A percentile compares a stretch with the other conserved stretches of the same genome.
Conservation (phyloP, 441 rosid species). For the Viola pubescens region DNA sequence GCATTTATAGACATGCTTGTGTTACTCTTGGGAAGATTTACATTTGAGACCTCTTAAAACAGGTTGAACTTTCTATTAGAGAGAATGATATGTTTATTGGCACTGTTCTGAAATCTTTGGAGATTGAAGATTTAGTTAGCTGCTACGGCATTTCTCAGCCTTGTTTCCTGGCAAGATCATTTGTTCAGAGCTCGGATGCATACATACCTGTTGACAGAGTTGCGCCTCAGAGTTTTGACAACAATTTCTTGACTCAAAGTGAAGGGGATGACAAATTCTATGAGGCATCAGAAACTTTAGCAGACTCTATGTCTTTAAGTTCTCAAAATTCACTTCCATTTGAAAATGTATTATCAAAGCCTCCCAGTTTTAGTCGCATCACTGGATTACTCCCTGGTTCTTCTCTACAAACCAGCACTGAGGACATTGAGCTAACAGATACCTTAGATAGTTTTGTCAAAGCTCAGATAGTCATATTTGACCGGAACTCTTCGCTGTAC, state of each 20-base stretch:
- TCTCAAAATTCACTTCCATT: slow-evolving; percentile 21
- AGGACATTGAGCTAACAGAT: slow-evolving; percentile 36
- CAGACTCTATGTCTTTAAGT: slow-evolving; percentile 36
- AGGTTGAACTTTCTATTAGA: slow-evolving; percentile 88
- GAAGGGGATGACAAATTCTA: slow-evolving; percentile 91
- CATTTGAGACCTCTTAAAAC: slow-evolving; percentile 16
- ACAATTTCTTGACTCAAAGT: slow-evolving; percentile 34
- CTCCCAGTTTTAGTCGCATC: slow-evolving; percentile 68
- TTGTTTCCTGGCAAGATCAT: slow-evolving; percentile 87
- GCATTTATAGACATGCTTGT: slow-evolving; percentile 16
- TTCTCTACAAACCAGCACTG: slow-evolving; percentile 28
- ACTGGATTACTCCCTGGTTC: slow-evolving; percentile 75
- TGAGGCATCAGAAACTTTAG: slow-evolving; percentile 86
- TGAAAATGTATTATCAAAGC: slow-evolving; percentile 34
- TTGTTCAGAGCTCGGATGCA: slow-evolving; percentile 49
- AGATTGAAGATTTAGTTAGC: slow-evolving; percentile 90
- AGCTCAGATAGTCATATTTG: slow-evolving; percentile 81
- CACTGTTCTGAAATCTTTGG: slow-evolving; percentile 82
- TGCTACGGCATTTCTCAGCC: slow-evolving; percentile 36
- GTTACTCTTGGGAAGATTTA: slow-evolving; percentile 18
- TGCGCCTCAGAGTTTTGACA: slow-evolving; percentile 29
- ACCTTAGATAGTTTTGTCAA: slow-evolving; percentile 86
- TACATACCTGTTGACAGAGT: slow-evolving; percentile 35
- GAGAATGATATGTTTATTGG: slow-evolving; percentile 83
- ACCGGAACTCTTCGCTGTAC: slow-evolving; percentile 67